Base-by-base conservation (phyloP, 768 basidiomycete species). In the Leccinum ochraceum region DNA sequence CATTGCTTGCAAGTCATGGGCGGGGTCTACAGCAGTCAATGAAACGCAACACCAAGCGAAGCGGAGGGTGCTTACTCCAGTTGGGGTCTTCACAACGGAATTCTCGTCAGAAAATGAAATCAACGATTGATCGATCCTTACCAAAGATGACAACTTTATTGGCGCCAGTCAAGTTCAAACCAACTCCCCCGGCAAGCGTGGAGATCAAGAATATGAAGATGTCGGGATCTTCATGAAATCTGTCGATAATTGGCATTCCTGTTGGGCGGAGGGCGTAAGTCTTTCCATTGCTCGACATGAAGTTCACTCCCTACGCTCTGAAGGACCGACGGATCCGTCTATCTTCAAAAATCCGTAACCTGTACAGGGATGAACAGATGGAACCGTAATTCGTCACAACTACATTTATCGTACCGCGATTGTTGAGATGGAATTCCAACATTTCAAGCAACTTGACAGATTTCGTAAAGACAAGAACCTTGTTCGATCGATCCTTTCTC, bases 111-210 rank as follows among this genome's bases (percentile, higher is more conserved):
- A 51, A 26, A 17, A 53, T 2, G 1, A 52, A 53, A 30, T 56
- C 46, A 59, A 53, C 13, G 36, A 56, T 63, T 22, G 26, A 39
- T 42, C 53, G 4, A 42, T 51, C 59, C 84, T 66, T 62, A 88
- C 89, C 90, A 71, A 96, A 94, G 46, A 95, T 90, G 28, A 95
- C 90, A 22, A 97, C 96, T 75, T 92, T 95, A 70, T 98, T 98
- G 3, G 96, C 95, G 3, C 89, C 89, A 16, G 92, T 94, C 52
- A 97, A 75, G 69, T 95, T 97, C 50, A 97, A 76, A 2, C 95
- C 95, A 6, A 92, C 93, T 2, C 95, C 95, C 1, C 95, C 95
- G 3, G 94, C 94, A 56, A 93, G 78, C 0, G 94, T 97, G 6
- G 93, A 95, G 58, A 97, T 94, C 56, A 96, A 77, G 71, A 96